Percentiles rank a stretch among this genome's conserved stretches.
These are phyloP conservation scores for Posidonia oceanica DNA, from an alignment of 116 monocot genomes.

Conservation along the genomic window DNA sequence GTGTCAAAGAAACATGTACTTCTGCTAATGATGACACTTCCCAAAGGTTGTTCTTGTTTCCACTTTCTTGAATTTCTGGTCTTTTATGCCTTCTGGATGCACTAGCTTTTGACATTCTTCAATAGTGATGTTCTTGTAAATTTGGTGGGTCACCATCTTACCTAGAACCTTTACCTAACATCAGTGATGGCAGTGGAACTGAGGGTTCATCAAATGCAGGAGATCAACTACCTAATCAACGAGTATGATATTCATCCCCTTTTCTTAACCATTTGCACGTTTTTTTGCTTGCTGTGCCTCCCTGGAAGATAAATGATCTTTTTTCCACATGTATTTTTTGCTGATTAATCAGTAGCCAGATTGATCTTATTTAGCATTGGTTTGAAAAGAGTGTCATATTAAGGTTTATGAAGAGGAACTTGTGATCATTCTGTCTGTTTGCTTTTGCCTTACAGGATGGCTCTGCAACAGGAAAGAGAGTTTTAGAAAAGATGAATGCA, in stretches of 20 bases:
- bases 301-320: not conserved
- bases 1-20: constrained; percentile 12
- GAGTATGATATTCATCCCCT: constrained; percentile 3
- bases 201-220: constrained; percentile 16
- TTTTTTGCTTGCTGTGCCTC: not conserved
- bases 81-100: not conserved
- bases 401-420: not conserved
- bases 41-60: constrained; percentile 7
- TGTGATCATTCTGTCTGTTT: not conserved
- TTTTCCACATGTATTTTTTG: not conserved
- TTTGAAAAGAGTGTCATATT: not conserved
- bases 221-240: constrained; percentile 5
- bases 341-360: not conserved
- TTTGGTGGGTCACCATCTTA: not conserved
- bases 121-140: not conserved
- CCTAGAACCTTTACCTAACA: not conserved
- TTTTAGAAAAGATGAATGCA: constrained; percentile 14
- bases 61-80: not conserved
- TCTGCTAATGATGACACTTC: constrained; percentile 15
- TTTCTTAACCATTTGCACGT: not conserved
- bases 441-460: constrained; percentile 7
- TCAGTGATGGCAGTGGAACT: constrained; percentile 16
- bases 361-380: not conserved
- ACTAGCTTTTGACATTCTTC: no score
- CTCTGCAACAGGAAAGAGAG: constrained; percentile 5